Evolutionary conservation across 352 stramenopile genomes (phyloP).

Genomic region (Globisporangium parvum): DNA sequence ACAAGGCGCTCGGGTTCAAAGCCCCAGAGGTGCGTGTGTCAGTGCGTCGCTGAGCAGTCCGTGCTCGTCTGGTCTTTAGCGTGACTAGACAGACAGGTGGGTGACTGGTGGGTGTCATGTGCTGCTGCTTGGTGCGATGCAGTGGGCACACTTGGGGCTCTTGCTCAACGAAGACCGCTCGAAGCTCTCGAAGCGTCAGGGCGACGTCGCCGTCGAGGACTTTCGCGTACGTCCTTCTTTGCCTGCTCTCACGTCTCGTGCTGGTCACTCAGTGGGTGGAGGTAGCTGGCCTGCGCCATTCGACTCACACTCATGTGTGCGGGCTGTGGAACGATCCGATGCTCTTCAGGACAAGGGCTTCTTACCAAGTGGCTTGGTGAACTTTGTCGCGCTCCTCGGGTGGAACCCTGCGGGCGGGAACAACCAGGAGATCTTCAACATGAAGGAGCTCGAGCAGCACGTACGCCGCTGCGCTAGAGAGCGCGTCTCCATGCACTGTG

Average conservation of each 20-base stretch:
- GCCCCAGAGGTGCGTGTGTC: slow-evolving; percentile 36
- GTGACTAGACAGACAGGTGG: too few relatives aligned
- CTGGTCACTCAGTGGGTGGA: not conserved
- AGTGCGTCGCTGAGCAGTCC: not conserved
- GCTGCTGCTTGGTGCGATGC: not conserved
- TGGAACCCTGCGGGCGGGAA: slow-evolving; percentile 95
- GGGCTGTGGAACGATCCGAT: not conserved
- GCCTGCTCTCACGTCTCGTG: not conserved
- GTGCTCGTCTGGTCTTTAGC: not conserved
- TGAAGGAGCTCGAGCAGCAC: slow-evolving; percentile 85
- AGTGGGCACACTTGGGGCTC: slow-evolving; percentile 89
- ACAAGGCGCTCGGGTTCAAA: slow-evolving; percentile 83
- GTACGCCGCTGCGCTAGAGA: slow-evolving; percentile 15
- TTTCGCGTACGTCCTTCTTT: slow-evolving; percentile 73
- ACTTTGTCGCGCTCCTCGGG: slow-evolving; percentile 97
- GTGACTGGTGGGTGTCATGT: not conserved
- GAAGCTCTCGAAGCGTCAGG: slow-evolving; percentile 98
- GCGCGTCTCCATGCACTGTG: too few relatives aligned
- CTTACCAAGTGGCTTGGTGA: slow-evolving; percentile 94
- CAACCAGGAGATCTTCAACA: slow-evolving; percentile 96
- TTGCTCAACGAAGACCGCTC: slow-evolving; percentile 97
- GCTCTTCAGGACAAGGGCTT: slow-evolving; percentile 88
- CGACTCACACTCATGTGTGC: not conserved
- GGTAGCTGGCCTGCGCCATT: not conserved
- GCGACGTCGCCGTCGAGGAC: slow-evolving; percentile 95